Evolutionary conservation across 1,139 yeast species (phyloP), one percentile per base, ranked within the genome.

Genomic region (Yamadazyma kanchanaburiensis): DNA sequence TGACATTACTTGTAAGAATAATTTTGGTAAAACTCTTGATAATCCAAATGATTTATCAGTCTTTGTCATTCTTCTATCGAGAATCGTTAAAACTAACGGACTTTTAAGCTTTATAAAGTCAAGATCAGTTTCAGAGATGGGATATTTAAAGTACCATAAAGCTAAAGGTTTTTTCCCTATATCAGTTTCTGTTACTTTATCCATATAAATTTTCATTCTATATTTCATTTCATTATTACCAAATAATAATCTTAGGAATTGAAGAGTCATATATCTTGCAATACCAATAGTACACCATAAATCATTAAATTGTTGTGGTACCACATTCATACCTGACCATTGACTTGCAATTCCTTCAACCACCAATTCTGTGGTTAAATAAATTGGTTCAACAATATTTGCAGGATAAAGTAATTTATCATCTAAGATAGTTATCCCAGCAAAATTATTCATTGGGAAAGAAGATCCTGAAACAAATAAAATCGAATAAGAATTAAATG

Each of bases 21-120:
- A 64, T 48, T 89, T 91, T 0, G 98, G 96, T 23, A 94, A 71
- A 0, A 88, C 97, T 39, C 98, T 75, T 1, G 91, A 79, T 37
- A 94, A 65, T 2, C 98, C 98, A 55, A 91, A 83, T 0, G 95
- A 84, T 43, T 89, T 80, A 51, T 94, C 98, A 1, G 97, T 87
- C 49, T 91, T 91, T 0, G 96, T 89, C 95, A 94, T 87, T 40
- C 98, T 66, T 33, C 86, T 74, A 53, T 94, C 96, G 19, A 94
- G 63, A 27, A 91, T 88, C 46, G 77, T 83, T 30, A 94, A 53
- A 1, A 94, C 91, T 34, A 88, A 66, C 0, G 97, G 96, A 0
- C 96, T 80, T 48, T 94, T 94, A 29, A 91, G 59, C 28, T 70
- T 70, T 12, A 91, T 58, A 42, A 86, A 87, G 1, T 60, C 66